These are phyloP conservation scores for Nicotiana sylvestris DNA, from an alignment of 257 asterid species.

Conservation along the genomic window DNA sequence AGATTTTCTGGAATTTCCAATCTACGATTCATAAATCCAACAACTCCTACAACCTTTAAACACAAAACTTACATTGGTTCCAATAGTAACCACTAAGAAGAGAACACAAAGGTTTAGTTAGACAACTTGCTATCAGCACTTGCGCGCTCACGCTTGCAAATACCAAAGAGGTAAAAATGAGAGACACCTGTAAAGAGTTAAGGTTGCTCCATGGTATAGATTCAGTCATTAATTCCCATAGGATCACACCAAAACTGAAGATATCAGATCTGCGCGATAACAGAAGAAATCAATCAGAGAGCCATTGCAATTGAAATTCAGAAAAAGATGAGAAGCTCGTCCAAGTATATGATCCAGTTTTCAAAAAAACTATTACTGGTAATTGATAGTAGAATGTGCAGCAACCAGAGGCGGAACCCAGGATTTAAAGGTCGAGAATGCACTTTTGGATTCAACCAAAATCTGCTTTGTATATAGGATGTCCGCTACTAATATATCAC, in stretches of 20 bases:
- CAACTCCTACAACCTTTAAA: slow-evolving; percentile 63
- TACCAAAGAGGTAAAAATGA: neutral
- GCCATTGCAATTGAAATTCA: neutral
- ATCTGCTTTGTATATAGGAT: too few relatives aligned
- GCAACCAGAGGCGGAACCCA: neutral
- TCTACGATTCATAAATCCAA: slow-evolving; percentile 67
- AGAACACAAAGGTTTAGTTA: neutral
- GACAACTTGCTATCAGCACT: neutral
- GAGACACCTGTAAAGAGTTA: slow-evolving; percentile 56
- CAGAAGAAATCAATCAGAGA: neutral
- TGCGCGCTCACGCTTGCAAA: neutral
- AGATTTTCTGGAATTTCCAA: slow-evolving; percentile 49
- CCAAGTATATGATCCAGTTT: neutral
- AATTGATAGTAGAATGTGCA: neutral
- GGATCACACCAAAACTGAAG: slow-evolving; percentile 65
- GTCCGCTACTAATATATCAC: too few relatives aligned
- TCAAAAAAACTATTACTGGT: neutral
- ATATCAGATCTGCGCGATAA: slow-evolving; percentile 56
- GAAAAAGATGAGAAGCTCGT: neutral
- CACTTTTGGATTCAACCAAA: too few relatives aligned
- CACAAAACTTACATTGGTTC: neutral
- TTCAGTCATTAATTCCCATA: slow-evolving; percentile 76
- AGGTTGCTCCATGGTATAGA: slow-evolving; percentile 60
- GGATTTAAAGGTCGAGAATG: too few relatives aligned
- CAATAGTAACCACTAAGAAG: neutral